Base-by-base conservation (phyloP, 495 filamentous ascomycete genomes). In the Acidiella bohemica region DNA sequence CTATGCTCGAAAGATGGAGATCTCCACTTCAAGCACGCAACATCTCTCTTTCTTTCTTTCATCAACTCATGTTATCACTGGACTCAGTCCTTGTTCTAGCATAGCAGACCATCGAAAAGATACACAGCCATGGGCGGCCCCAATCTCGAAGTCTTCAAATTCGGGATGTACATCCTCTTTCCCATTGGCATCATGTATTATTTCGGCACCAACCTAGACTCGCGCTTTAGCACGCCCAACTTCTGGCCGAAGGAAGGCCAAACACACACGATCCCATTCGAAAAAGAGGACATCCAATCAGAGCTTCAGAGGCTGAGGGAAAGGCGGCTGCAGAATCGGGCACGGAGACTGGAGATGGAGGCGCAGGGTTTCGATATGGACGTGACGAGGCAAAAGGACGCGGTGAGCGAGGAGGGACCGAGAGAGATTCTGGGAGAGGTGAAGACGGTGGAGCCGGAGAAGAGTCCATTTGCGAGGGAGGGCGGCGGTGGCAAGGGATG, bases 141-240 rank as follows among this genome's bases (percentile, higher is more conserved):
- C 21, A 95, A 95, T 61, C 76, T 97, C 34, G 90, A 97, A 68
- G 74, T 97, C 49, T 83, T 93, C 68, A 97, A 95, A 87, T 95
- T 95, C 65, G 85, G 87, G 65, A 81, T 88, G 71, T 97, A 96
- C 67, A 80, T 97, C 64, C 77, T 95, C 70, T 96, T 97, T 64
- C 90, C 90, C 17, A 95, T 97, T 52, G 86, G 81, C 46, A 83
- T 90, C 67, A 97, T 97, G 90, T 97, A 93, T 70, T 97, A 97
- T 66, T 97, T 95, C 67, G 90, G 90, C 58, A 93, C 86, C 30
- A 99, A 99, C 60, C 82, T 99, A 46, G 90, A 99, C 61, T 71
- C 76, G 39, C 79, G 81, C 44, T 99, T 99, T 67, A 55, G 68
- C 31, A 82, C 93, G 1, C 76, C 80, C 10, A 80, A 80, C 44